Evolutionary conservation across 1,284 basidiomycete genomes (phyloP).

Genomic region (Ustilago curta): DNA sequence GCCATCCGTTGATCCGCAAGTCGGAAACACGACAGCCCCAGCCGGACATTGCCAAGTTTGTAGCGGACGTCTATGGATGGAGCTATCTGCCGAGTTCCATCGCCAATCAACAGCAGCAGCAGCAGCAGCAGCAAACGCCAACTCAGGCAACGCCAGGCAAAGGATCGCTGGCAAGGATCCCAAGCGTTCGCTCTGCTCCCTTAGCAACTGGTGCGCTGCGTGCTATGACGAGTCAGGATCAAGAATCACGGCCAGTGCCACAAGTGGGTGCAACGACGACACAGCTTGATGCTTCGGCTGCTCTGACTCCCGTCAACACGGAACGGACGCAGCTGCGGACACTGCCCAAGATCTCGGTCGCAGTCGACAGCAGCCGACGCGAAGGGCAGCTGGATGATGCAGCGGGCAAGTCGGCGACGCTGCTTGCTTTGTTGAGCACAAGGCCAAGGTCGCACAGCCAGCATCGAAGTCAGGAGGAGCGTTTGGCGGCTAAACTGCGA

Average conservation of each 20-base stretch:
- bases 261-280: not conserved
- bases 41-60: conserved; percentile 77
- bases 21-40: conserved; percentile 79
- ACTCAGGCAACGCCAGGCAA: conserved; percentile 31
- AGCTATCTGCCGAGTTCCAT: conserved; percentile 44
- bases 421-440: conserved; percentile 6
- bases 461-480: conserved; percentile 42
- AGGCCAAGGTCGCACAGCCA: conserved; percentile 18
- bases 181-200: conserved; percentile 46
- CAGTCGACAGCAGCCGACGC: conserved; percentile 9
- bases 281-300: conserved; percentile 13
- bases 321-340: conserved; percentile 8
- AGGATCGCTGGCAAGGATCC: conserved; percentile 33
- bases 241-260: not conserved
- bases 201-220: conserved; percentile 27
- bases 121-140: conserved; percentile 37
- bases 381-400: not conserved
- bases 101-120: conserved; percentile 33
- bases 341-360: conserved; percentile 41
- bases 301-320: conserved; percentile 6
- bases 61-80: conserved; percentile 90
- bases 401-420: not conserved
- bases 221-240: conserved; percentile 9
- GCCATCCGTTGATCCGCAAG: conserved; percentile 86
- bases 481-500: conserved; percentile 48